Percentiles rank a stretch among this genome's conserved stretches.
phyloP scores from a whole-genome alignment of 768 basidiomycete species.

The Holtermanniella nyarrowii region DNA sequence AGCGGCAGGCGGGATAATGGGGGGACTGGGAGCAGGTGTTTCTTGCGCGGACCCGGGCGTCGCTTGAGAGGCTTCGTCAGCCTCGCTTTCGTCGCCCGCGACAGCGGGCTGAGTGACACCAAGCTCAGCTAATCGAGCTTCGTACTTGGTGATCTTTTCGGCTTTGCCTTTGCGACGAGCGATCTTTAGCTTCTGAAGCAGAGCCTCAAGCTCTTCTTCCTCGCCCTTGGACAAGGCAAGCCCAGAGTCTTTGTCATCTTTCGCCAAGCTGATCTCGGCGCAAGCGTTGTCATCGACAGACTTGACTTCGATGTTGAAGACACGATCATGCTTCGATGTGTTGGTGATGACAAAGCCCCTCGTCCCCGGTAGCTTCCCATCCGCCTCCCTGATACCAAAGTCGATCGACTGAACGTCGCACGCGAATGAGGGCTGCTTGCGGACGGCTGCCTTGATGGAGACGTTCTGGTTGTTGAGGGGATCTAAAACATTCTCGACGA shows the following conservation, averaged over 20 bases:
- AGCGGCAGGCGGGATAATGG: background rate
- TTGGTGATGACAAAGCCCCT: conserved; percentile 28
- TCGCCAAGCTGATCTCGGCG: conserved; percentile 15
- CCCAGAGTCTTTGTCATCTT: conserved; percentile 25
- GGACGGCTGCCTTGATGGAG: conserved; percentile 34
- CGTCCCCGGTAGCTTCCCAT: background rate
- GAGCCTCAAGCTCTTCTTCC: conserved; percentile 34
- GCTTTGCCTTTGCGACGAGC: conserved; percentile 32
- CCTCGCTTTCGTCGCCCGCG: conserved; percentile 3
- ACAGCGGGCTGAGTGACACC: conserved; percentile 19
- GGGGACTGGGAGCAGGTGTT: too few species aligned
- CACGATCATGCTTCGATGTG: conserved; percentile 27
- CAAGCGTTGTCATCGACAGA: background rate
- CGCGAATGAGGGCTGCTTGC: conserved; percentile 33
- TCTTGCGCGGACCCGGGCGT: background rate
- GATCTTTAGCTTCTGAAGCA: conserved; percentile 39
- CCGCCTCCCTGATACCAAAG: conserved; percentile 12
- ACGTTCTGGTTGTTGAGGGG: conserved; percentile 30
- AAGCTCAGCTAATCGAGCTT: conserved; percentile 24
- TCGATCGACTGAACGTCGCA: conserved; percentile 23
- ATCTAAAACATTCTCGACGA: conserved; percentile 36
- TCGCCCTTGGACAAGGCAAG: conserved; percentile 27
- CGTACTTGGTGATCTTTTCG: conserved; percentile 37
- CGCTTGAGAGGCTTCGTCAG: background rate
- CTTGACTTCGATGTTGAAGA: conserved; percentile 25